These are phyloP conservation scores for Porodaedalea pini DNA, from an alignment of 1,284 basidiomycete genomes.

Conservation along the genomic window DNA sequence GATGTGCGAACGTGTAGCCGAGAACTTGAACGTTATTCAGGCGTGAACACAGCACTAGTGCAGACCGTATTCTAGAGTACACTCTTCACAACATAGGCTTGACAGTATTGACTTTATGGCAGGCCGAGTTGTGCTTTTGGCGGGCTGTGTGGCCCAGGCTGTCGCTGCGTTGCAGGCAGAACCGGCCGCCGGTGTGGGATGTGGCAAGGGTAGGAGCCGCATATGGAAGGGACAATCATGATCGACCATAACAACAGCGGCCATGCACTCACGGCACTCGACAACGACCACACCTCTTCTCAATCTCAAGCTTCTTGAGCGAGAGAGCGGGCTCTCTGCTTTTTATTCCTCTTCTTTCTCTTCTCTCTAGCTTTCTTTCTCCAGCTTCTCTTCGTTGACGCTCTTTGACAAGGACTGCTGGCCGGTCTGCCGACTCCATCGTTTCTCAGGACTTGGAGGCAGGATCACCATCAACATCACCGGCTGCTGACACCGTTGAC, in stretches of 20 bases:
- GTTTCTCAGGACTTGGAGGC: not conserved
- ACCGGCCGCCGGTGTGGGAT: too few species aligned
- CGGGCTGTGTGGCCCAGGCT: too few species aligned
- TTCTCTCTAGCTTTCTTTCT: not conserved
- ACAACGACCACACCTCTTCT: too few species aligned
- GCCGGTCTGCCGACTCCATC: not conserved
- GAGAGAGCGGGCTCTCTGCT: not conserved
- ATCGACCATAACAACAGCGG: not conserved
- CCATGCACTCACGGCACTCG: not conserved
- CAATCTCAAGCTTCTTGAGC: too few species aligned
- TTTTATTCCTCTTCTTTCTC: conserved; percentile 4
- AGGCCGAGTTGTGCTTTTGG: too few species aligned
- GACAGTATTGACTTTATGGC: too few species aligned
- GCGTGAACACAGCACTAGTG: too few species aligned
- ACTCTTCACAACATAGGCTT: too few species aligned
- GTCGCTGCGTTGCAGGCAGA: too few species aligned
- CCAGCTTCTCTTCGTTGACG: not conserved
- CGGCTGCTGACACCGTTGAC: conserved; percentile 11
- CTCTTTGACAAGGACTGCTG: not conserved
- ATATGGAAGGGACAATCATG: not conserved
- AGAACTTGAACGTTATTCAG: too few species aligned
- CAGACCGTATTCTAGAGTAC: too few species aligned
- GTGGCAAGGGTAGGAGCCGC: not conserved
- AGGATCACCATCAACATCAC: conserved; percentile 5
- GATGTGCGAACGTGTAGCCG: too few species aligned